Conservation (phyloP, 108 stramenopile species). For the Fistulifera pelliculosa region DNA sequence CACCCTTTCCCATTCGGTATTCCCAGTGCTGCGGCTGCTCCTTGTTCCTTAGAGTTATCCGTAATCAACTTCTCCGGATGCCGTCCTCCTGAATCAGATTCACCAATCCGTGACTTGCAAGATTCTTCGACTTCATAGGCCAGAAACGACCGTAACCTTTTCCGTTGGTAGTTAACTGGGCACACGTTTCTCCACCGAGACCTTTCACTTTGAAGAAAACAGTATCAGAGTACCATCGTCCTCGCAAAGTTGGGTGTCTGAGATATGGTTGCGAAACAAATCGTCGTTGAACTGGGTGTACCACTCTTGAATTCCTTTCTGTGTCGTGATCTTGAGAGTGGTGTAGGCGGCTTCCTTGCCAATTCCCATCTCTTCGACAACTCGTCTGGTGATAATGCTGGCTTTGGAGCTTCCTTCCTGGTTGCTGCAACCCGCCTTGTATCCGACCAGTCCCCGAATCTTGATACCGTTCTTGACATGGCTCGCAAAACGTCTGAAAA, state of each 20-base stretch:
- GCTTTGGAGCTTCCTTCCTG: no score
- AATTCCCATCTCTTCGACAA: slow-evolving; percentile 1
- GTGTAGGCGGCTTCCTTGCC: slow-evolving; percentile 16
- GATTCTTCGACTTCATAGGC: neutral
- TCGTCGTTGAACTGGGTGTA: slow-evolving; percentile 1
- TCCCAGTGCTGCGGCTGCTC: neutral
- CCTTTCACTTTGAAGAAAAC: neutral
- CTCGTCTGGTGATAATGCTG: no score
- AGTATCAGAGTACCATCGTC: neutral
- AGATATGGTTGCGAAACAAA: neutral
- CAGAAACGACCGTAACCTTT: neutral
- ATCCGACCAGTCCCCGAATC: no score
- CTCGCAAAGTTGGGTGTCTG: neutral
- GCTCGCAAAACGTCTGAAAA: no score
- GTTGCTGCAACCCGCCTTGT: no score
- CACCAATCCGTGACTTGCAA: neutral
- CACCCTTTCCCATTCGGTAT: neutral
- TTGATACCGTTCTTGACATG: no score
- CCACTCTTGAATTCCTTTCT: slow-evolving; percentile 20
- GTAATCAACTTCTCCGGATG: neutral
- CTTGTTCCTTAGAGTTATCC: slow-evolving; percentile 1
- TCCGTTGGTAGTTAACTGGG: neutral
- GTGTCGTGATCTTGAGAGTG: slow-evolving; percentile 18
- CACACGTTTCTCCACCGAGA: neutral
- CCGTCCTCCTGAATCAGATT: slow-evolving; percentile 1